Conservation (phyloP, 1,284 basidiomycete genomes). For the Malassezia obtusa region DNA sequence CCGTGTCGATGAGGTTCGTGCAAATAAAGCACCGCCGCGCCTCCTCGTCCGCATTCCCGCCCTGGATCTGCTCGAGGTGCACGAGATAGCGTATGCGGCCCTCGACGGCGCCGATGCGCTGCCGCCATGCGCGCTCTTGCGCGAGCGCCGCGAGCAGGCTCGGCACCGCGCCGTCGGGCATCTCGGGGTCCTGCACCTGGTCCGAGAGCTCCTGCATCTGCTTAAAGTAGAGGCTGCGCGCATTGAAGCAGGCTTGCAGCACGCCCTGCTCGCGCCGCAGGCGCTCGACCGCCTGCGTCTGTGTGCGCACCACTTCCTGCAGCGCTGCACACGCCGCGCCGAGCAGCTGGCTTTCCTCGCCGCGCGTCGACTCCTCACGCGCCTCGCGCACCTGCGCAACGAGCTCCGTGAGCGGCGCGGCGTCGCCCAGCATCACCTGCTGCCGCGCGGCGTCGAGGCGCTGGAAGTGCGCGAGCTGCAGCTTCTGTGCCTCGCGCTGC, state of each 20-base stretch:
- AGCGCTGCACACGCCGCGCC: conserved; percentile 15
- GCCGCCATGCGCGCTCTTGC: conserved; percentile 21
- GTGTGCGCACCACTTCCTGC: conserved; percentile 19
- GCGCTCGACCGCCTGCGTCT: conserved; percentile 23
- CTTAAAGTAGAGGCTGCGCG: conserved; percentile 34
- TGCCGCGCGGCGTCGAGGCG: conserved; percentile 28
- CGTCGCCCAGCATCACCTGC: conserved; percentile 13
- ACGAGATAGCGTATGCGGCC: conserved; percentile 32
- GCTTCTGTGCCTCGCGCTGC: conserved; percentile 21
- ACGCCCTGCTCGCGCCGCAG: conserved; percentile 21
- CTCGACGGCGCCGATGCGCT: conserved; percentile 25
- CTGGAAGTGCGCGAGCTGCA: conserved; percentile 33
- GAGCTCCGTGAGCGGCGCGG: conserved; percentile 17
- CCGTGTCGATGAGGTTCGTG: conserved; percentile 34
- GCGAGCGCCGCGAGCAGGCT: conserved; percentile 17
- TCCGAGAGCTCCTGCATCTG: conserved; percentile 41
- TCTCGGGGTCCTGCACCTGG: conserved; percentile 32
- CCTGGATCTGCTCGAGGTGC: conserved; percentile 31
- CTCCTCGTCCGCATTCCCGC: conserved; percentile 21
- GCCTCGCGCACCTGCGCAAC: conserved; percentile 18
- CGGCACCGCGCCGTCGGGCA: conserved; percentile 17
- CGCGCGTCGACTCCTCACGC: conserved; percentile 15
- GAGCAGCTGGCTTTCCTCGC: conserved; percentile 20
- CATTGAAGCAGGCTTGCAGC: conserved; percentile 30
- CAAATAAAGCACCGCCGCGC: conserved; percentile 35